Conservation (phyloP, 352 stramenopile genomes). For the Phytophthora cryptogea region DNA sequence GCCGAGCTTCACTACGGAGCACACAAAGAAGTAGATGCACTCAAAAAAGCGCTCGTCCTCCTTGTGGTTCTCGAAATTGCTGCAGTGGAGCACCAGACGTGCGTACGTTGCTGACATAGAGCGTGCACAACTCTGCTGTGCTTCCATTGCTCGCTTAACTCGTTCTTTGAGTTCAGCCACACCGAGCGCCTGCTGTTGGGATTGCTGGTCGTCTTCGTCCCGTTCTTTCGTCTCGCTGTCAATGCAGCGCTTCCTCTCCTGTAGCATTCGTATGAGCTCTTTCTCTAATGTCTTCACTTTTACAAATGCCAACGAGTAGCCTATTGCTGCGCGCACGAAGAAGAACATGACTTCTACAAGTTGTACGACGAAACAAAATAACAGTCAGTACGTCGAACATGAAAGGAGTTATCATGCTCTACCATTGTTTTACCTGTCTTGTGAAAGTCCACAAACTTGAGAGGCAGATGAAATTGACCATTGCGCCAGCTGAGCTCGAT, state of each 20-base stretch:
- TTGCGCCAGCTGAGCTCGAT: constrained; percentile 56
- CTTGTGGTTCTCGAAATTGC: constrained; percentile 85
- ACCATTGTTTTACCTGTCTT: constrained; percentile 37
- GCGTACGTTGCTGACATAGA: constrained; percentile 63
- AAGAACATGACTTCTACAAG: constrained; percentile 69
- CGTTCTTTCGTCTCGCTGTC: constrained; percentile 24
- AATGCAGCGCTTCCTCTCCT: constrained; percentile 28
- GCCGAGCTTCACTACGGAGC: constrained; percentile 71
- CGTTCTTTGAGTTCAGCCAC: constrained; percentile 34
- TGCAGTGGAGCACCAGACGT: constrained; percentile 77
- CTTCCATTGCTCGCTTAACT: constrained; percentile 34
- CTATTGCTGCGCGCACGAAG: constrained; percentile 67
- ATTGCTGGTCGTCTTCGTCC: constrained; percentile 34
- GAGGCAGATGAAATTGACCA: constrained; percentile 57
- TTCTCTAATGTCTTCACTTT: constrained; percentile 60
- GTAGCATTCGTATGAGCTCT: constrained; percentile 32
- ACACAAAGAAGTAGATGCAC: constrained; percentile 81
- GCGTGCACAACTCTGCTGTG: constrained; percentile 33
- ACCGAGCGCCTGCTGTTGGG: constrained; percentile 10
- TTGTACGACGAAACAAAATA: neutral
- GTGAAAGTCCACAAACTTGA: constrained; percentile 77
- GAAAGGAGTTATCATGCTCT: neutral
- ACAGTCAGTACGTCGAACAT: neutral
- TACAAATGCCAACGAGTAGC: constrained; percentile 69
- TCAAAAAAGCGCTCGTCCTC: constrained; percentile 85